Evolutionary conservation across 192 early-diverging fungal species (phyloP).

Genomic region (Physocladia obscura): DNA sequence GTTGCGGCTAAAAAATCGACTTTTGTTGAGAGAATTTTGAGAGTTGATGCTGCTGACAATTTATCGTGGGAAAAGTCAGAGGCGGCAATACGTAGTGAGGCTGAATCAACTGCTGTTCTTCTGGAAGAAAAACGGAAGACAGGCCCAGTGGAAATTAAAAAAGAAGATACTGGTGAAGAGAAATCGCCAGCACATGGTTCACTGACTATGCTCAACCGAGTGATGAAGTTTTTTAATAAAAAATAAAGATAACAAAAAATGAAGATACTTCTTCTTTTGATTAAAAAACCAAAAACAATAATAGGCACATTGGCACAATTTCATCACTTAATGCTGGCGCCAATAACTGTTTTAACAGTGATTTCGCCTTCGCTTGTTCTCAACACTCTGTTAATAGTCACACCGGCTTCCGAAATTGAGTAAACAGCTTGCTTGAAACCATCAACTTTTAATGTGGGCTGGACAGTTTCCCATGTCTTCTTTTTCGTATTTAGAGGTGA

Average conservation of each 20-base stretch:
- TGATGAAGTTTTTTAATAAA: slow-evolving; percentile 6
- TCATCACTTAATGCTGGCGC: slow-evolving; percentile 28
- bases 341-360: slow-evolving; percentile 14
- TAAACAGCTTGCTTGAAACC: slow-evolving; percentile 26
- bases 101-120: neutral
- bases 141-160: no score
- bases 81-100: neutral
- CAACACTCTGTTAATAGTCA: slow-evolving; percentile 15
- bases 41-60: slow-evolving; percentile 7
- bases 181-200: slow-evolving; percentile 12
- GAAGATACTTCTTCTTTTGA: neutral
- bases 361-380: slow-evolving; percentile 7
- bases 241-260: neutral
- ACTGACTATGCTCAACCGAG: neutral
- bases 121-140: neutral
- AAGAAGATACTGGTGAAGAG: neutral
- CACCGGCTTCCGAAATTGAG: slow-evolving; percentile 15
- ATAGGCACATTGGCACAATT: neutral
- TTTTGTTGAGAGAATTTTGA: neutral
- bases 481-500: slow-evolving; percentile 92
- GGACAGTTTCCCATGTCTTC: slow-evolving; percentile 95
- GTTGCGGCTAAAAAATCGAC: neutral
- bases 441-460: slow-evolving; percentile 68
- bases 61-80: slow-evolving; percentile 11
- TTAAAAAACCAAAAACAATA: neutral